These are phyloP conservation scores for Craterostigma plantagineum DNA, from an alignment of 257 asterid genomes.

Conservation along the genomic window DNA sequence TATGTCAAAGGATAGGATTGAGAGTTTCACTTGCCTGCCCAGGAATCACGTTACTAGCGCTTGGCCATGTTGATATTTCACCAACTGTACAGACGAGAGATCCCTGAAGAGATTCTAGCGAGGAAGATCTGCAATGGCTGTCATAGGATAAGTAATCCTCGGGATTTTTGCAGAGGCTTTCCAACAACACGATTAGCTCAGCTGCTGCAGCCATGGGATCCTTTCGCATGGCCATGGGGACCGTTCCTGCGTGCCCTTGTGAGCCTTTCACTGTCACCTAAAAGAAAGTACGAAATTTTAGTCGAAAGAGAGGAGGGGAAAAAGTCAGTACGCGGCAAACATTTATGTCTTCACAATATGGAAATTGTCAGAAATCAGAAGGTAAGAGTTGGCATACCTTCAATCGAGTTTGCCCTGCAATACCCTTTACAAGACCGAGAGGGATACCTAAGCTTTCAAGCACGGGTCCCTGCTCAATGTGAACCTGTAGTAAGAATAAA, in stretches of 20 bases:
- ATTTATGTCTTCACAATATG: neutral
- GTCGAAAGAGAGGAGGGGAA: neutral
- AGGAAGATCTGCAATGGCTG: slow-evolving; percentile 43
- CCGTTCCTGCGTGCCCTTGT: slow-evolving; percentile 99
- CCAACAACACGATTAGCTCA: slow-evolving; percentile 65
- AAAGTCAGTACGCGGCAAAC: neutral
- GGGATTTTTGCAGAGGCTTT: slow-evolving; percentile 72
- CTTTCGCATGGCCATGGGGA: slow-evolving; percentile 87
- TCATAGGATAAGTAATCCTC: slow-evolving; percentile 65
- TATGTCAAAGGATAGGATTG: neutral
- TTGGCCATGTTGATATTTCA: slow-evolving; percentile 94
- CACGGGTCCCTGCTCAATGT: slow-evolving; percentile 96
- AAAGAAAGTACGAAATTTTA: slow-evolving; percentile 6
- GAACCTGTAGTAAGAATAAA: slow-evolving; percentile 74
- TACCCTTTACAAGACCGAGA: slow-evolving; percentile 81
- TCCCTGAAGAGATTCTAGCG: slow-evolving; percentile 57
- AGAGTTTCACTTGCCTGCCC: slow-evolving; percentile 66
- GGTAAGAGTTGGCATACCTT: slow-evolving; percentile 27
- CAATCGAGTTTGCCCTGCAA: slow-evolving; percentile 92
- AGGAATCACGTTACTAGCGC: slow-evolving; percentile 97
- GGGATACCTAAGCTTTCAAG: slow-evolving; percentile 82
- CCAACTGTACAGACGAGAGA: slow-evolving; percentile 98
- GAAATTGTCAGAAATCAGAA: too few species aligned
- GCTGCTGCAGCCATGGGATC: slow-evolving; percentile 99
- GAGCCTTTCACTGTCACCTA: slow-evolving; percentile 91